Evolutionary conservation across 192 early-diverging fungal genomes (phyloP), one percentile per base, ranked within the genome.

Genomic region (Diversispora eburnea): DNA sequence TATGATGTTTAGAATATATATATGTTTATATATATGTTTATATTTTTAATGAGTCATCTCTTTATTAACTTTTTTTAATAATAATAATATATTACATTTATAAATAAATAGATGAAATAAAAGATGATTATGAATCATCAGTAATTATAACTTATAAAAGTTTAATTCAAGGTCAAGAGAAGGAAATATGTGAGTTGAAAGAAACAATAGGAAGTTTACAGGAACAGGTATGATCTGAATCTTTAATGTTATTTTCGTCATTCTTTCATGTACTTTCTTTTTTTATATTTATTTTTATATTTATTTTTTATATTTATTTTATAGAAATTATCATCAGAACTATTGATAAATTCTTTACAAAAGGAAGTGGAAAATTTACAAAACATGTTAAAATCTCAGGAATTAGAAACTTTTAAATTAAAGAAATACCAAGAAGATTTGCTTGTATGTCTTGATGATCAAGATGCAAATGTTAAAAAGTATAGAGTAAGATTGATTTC

Each of bases 351-450:
- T 74, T 54, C 70, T 77, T 42, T 43, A 17, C 33, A 57, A n/a
- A 19, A 19, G 72, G 25, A 76, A 63, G 17, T 62, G 15, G 12
- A 55, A 66, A 42, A 48, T 43, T 5, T 52, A 73, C n/a, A 65
- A 76, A 22, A 42, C 57, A 8, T 71, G 42, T 25, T 66, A 41
- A 56, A 54, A 70, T 22, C 64, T 56, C 49, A 70, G 55, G 17
- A 48, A 79, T 72, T 17, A 0, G 41, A 55, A 43, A n/a, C 82
- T 73, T 67, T 70, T 75, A 47, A 85, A 72, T 71, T 90, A 52
- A 75, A 82, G 72, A 87, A 88, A 76, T 92, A 94, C 72, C 91
- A 93, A 62, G 94, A 95, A 66, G 94, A 96, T 75, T 74, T 95
- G 66, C 80, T 95, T 47, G 88, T 94, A 42, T 92, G 87, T 64